Conservation (phyloP, 2,329 filamentous ascomycete genomes). For the Pseudovirgaria hyperparasitica region DNA sequence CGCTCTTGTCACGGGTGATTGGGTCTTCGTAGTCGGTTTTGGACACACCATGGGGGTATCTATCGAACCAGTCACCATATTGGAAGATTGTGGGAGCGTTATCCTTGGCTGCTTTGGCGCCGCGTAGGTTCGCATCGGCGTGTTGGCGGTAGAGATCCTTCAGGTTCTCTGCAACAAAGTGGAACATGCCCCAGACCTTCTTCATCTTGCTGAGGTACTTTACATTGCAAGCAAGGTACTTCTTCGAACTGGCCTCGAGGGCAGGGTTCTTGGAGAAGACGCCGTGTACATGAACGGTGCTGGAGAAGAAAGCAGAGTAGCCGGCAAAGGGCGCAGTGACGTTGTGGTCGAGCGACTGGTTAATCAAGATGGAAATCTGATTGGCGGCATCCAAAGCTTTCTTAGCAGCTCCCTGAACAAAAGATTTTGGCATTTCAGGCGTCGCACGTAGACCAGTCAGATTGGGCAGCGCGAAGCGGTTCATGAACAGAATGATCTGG, state of each 20-base stretch:
- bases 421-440: constrained; percentile 61
- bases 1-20: constrained; percentile 51
- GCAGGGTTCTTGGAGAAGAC: constrained; percentile 74
- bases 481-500: constrained; percentile 82
- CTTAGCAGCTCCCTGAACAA: constrained; percentile 61
- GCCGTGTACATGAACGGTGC: constrained; percentile 85
- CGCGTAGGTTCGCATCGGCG: constrained; percentile 65
- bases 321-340: constrained; percentile 87
- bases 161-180: constrained; percentile 88
- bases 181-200: constrained; percentile 96
- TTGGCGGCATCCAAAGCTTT: constrained; percentile 75
- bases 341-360: constrained; percentile 65
- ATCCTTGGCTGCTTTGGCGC: constrained; percentile 34
- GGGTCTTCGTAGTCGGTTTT: constrained; percentile 74
- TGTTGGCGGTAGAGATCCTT: constrained; percentile 79
- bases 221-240: constrained; percentile 75
- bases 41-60: constrained; percentile 85
- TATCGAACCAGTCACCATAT: constrained; percentile 95
- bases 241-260: constrained; percentile 66
- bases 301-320: constrained; percentile 87
- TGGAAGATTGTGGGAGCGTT: constrained; percentile 83
- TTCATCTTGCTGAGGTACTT: constrained; percentile 91
- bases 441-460: constrained; percentile 51
- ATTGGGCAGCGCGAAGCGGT: constrained; percentile 67
- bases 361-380: constrained; percentile 71